These are phyloP conservation scores for Pseudogymnoascus sp. DNA, from an alignment of 2,329 filamentous ascomycete genomes.

Conservation along the genomic window DNA sequence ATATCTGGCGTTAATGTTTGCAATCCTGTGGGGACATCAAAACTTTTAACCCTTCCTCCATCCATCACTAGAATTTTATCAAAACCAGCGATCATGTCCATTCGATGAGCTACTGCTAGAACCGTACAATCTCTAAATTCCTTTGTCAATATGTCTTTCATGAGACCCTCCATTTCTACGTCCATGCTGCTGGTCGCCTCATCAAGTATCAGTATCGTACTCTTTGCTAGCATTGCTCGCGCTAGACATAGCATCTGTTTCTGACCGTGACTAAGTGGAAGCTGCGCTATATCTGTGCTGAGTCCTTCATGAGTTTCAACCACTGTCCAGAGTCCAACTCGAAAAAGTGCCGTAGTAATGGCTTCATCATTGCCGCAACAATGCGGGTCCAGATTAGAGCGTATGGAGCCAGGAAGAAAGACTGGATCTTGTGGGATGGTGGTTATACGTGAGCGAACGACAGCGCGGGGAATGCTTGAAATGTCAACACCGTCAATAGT, in stretches of 20 bases:
- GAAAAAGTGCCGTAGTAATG: constrained; percentile 35
- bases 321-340: constrained; percentile 35
- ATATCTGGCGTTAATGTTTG: neutral
- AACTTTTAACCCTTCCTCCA: constrained; percentile 11
- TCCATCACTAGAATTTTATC: constrained; percentile 25
- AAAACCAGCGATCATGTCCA: constrained; percentile 23
- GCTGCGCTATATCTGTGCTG: constrained; percentile 23
- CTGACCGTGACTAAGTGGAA: constrained; percentile 36
- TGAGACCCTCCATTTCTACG: constrained; percentile 16
- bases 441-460: constrained; percentile 32
- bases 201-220: constrained; percentile 26
- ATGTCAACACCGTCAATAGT: constrained; percentile 39
- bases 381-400: constrained; percentile 39
- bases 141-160: constrained; percentile 21
- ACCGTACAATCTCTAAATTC: constrained; percentile 24
- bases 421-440: constrained; percentile 39
- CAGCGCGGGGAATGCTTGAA: constrained; percentile 31
- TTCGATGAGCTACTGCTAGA: constrained; percentile 24
- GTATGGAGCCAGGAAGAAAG: constrained; percentile 36
- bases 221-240: constrained; percentile 32
- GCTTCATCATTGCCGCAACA: constrained; percentile 29
- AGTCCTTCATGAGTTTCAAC: constrained; percentile 32
- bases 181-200: constrained; percentile 25
- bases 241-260: constrained; percentile 41
- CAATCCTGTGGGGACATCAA: neutral